A percentile compares a stretch with the other conserved stretches of the same genome.
Evolutionary conservation across 2,329 filamentous ascomycete genomes (phyloP).

Genomic region (Claviceps capensis): DNA sequence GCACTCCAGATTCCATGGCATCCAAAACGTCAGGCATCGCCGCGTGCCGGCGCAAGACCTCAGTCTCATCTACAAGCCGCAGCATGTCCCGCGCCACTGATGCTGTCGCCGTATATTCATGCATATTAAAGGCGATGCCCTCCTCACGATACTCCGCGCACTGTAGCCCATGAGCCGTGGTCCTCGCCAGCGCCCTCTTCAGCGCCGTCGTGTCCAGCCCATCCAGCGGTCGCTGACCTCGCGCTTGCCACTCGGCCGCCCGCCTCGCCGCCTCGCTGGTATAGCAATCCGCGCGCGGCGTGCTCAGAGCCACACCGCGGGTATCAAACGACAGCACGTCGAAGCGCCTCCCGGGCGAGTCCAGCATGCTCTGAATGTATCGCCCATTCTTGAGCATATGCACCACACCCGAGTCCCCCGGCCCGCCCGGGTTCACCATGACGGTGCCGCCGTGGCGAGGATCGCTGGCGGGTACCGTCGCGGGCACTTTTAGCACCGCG

Average conservation of each 20-base stretch:
- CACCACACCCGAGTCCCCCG: constrained; percentile 21
- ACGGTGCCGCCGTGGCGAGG: constrained; percentile 22
- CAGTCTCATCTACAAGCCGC: constrained; percentile 1
- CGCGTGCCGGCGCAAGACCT: constrained; percentile 2
- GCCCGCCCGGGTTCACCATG: constrained; percentile 26
- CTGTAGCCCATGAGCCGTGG: constrained; percentile 13
- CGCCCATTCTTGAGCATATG: constrained; percentile 12
- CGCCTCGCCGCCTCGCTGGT: constrained; percentile 12
- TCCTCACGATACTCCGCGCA: constrained; percentile 10
- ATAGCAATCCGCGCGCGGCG: constrained; percentile 4
- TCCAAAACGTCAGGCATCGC: neutral
- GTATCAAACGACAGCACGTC: constrained; percentile 27
- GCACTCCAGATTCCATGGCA: neutral
- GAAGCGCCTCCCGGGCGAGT: constrained; percentile 15
- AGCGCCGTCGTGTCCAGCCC: neutral
- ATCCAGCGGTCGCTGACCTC: constrained; percentile 15
- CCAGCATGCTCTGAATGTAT: constrained; percentile 17
- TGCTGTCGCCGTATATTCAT: constrained; percentile 11
- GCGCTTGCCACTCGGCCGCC: constrained; percentile 14
- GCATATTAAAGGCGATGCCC: constrained; percentile 10
- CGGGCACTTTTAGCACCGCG: constrained; percentile 25
- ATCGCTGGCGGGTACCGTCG: constrained; percentile 20
- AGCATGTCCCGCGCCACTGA: constrained; percentile 5
- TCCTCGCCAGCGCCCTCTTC: constrained; percentile 4
- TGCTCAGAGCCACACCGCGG: constrained; percentile 16